phyloP scores from a whole-genome alignment of 225 moss, liverwort and hornwort species.

The Pseudisothecium myosuroides region DNA sequence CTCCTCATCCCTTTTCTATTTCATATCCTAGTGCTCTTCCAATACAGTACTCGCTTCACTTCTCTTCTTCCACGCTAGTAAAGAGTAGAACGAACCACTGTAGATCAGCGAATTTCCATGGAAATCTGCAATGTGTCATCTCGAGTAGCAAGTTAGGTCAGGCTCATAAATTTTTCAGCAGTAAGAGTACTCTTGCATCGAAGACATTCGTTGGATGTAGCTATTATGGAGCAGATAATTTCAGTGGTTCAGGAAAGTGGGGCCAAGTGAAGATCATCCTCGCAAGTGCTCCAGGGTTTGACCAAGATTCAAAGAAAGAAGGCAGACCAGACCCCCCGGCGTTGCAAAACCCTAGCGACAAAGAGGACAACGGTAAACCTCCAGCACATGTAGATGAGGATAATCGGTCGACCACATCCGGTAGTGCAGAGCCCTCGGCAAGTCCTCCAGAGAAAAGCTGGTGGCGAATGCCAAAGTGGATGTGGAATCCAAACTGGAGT shows the following conservation, averaged over 20 bases:
- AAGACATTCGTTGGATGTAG: slow-evolving; percentile 5
- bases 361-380: slow-evolving; percentile 27
- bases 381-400: slow-evolving; percentile 36
- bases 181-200: slow-evolving; percentile 8
- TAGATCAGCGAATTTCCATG: not conserved
- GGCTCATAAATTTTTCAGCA: not conserved
- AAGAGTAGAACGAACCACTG: slow-evolving; percentile 13
- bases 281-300: slow-evolving; percentile 30
- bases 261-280: slow-evolving; percentile 9
- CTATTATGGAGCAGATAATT: slow-evolving; percentile 4
- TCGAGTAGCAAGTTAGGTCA: not conserved
- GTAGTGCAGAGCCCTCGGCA: slow-evolving; percentile 47
- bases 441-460: slow-evolving; percentile 64
- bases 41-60: slow-evolving; percentile 9
- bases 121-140: not conserved
- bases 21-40: slow-evolving; percentile 15
- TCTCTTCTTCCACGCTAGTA: slow-evolving; percentile 9
- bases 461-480: slow-evolving; percentile 74
- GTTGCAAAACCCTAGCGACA: slow-evolving; percentile 29
- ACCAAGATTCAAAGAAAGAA: slow-evolving; percentile 23
- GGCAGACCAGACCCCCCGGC: slow-evolving; percentile 12
- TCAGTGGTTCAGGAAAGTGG: slow-evolving; percentile 14
- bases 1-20: slow-evolving; percentile 3
- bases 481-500: slow-evolving; percentile 45
- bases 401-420: slow-evolving; percentile 52